Conservation (phyloP, 2,329 filamentous ascomycete species). For the Phialophora tarda region DNA sequence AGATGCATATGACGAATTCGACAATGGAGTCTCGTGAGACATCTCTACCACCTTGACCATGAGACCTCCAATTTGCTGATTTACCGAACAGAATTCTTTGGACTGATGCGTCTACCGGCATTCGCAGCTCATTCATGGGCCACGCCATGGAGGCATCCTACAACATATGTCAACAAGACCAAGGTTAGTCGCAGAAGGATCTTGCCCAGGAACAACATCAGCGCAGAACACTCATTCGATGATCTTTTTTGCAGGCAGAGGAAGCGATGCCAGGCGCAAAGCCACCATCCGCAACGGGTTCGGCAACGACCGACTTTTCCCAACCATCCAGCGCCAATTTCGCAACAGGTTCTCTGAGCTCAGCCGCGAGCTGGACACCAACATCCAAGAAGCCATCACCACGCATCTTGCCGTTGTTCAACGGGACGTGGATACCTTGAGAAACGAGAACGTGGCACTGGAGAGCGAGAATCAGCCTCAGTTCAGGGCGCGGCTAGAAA, state of each 20-base stretch:
- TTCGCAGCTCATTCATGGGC: conserved; percentile 22
- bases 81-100: conserved; percentile 3
- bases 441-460: conserved; percentile 19
- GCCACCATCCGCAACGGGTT: conserved; percentile 9
- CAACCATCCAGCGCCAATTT: background rate
- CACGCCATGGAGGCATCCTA: conserved; percentile 13
- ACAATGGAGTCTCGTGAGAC: conserved; percentile 13
- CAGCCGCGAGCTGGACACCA: background rate
- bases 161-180: background rate
- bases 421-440: conserved; percentile 16
- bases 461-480: conserved; percentile 18
- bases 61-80: background rate
- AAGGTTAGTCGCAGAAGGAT: conserved; percentile 9
- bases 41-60: too few relatives aligned
- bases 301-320: conserved; percentile 13
- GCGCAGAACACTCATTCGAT: background rate
- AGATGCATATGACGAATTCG: conserved; percentile 3
- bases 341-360: conserved; percentile 11
- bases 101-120: conserved; percentile 15
- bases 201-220: background rate
- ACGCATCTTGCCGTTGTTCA: conserved; percentile 15
- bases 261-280: conserved; percentile 17
- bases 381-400: conserved; percentile 7
- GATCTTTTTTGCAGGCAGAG: conserved; percentile 1
- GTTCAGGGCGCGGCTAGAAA: conserved; percentile 11